Base-by-base conservation (phyloP, 1,139 yeast genomes). In the Geotrichum cucujoidarum region DNA sequence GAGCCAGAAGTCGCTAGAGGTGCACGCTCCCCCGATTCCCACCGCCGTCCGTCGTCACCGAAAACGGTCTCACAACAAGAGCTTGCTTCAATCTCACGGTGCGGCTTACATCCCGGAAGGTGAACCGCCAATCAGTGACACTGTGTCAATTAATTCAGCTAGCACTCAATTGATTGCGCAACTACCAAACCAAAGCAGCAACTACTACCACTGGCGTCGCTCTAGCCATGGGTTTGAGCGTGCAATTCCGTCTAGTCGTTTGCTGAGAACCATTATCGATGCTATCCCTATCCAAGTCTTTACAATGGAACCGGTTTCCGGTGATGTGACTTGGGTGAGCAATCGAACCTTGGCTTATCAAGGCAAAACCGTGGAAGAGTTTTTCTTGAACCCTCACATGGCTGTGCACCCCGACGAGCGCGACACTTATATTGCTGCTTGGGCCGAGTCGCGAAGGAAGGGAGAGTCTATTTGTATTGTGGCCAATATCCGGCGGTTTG, bases 221-320 rank as follows among this genome's bases (percentile, higher is more conserved):
- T 42, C 37, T 6, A 47, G 46, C 21, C 46, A 47, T 32, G 50
- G 50, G 8, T 47, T 37, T 37, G 50, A 47, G 25, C 31, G 50
- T 5, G 50, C 50, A 4, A 41, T 37, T 18, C 62, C 63, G 2
- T 58, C 62, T 7, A 58, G 60, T 47, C 44, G 55, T 18, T 53
- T 66, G 11, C 51, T 65, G 48, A 50, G 63, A 10, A 63, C 66
- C 8, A 63, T 66, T 22, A 60, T 65, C 32, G 69, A 65, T 48
- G 66, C 68, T 1, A 63, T 65, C 29, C 69, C 69, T 0, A 64
- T 63, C n/a, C 68, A 65, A 47, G 63, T 66, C 10, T 61, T 56
- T 43, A 63, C 65, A 16, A 64, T 65, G 1, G 66, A 62, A 38
- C 68, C 69, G 3, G 49, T 52, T 7, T 57, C 57, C 5, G 69